These are phyloP conservation scores for Cryptococcus hybrid DNA, from an alignment of 1,284 basidiomycete genomes.

Conservation along the genomic window DNA sequence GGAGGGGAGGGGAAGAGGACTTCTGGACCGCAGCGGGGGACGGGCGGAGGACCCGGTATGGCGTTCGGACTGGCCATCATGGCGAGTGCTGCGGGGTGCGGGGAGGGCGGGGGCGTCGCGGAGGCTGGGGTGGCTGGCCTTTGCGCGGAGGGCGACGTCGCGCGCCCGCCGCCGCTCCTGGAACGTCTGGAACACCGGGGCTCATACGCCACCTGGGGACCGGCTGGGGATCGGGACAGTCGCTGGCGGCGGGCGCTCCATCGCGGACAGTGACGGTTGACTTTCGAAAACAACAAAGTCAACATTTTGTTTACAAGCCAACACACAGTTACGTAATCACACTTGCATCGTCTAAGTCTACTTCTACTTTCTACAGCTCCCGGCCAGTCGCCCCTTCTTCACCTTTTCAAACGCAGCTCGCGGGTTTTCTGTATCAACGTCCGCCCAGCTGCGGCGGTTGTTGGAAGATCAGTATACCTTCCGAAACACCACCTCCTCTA, in stretches of 20 bases:
- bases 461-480: slow-evolving; percentile 1
- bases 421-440: slow-evolving; percentile 24
- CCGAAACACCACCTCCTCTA: not conserved
- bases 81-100: slow-evolving; percentile 9
- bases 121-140: slow-evolving; percentile 1
- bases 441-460: slow-evolving; percentile 18
- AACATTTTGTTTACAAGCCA: not conserved
- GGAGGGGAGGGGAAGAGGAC: not conserved
- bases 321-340: too few relatives aligned
- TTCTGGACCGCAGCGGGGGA: slow-evolving; percentile 9
- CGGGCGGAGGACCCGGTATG: slow-evolving; percentile 7
- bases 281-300: not conserved
- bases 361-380: slow-evolving; percentile 14
- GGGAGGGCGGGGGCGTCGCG: not conserved
- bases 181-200: slow-evolving; percentile 47
- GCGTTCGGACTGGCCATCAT: slow-evolving; percentile 14
- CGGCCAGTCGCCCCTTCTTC: slow-evolving; percentile 14
- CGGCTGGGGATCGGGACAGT: slow-evolving; percentile 16
- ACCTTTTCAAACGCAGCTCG: slow-evolving; percentile 15
- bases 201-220: slow-evolving; percentile 31
- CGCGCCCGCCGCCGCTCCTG: slow-evolving; percentile 44
- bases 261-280: not conserved
- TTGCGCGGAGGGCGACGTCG: slow-evolving; percentile 26
- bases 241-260: not conserved
- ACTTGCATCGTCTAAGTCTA: too few relatives aligned